A percentile compares a stretch with the other conserved stretches of the same genome.
phyloP scores from a whole-genome alignment of 2,329 filamentous ascomycete genomes.

The Trichoderma aggressivum region DNA sequence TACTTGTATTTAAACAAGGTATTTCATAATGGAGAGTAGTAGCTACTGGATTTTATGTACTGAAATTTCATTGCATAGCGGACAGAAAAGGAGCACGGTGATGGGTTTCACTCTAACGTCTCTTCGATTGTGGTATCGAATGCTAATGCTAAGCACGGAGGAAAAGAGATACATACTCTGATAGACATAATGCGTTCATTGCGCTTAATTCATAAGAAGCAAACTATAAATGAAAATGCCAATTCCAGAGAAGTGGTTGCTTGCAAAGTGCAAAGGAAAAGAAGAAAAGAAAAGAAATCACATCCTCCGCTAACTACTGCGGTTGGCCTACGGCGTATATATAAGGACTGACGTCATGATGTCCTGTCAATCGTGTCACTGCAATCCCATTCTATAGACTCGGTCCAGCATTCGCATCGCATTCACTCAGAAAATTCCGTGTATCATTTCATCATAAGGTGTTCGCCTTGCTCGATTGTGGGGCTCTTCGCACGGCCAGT shows the following conservation, averaged over 20 bases:
- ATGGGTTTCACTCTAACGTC: background rate
- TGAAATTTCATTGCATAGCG: background rate
- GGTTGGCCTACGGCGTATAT: background rate
- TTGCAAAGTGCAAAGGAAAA: background rate
- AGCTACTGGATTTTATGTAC: background rate
- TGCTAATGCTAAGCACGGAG: background rate
- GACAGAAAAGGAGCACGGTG: background rate
- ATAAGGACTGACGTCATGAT: background rate
- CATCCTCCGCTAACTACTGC: background rate
- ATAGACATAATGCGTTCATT: background rate
- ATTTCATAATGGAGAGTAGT: background rate
- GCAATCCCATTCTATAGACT: background rate
- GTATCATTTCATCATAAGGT: constrained; percentile 32
- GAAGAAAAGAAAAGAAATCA: background rate
- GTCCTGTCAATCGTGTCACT: background rate
- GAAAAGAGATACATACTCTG: background rate
- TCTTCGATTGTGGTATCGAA: background rate
- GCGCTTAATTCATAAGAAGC: background rate
- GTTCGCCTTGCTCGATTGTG: constrained; percentile 41
- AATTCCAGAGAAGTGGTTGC: background rate
- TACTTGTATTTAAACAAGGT: background rate
- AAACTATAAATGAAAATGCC: background rate
- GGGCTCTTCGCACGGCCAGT: constrained; percentile 24
- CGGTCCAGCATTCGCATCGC: background rate
- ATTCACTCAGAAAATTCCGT: background rate